A percentile compares a stretch with the other conserved stretches of the same genome.
Conservation (phyloP, 2,329 filamentous ascomycete species). For the Hypomyces perniciosus region DNA sequence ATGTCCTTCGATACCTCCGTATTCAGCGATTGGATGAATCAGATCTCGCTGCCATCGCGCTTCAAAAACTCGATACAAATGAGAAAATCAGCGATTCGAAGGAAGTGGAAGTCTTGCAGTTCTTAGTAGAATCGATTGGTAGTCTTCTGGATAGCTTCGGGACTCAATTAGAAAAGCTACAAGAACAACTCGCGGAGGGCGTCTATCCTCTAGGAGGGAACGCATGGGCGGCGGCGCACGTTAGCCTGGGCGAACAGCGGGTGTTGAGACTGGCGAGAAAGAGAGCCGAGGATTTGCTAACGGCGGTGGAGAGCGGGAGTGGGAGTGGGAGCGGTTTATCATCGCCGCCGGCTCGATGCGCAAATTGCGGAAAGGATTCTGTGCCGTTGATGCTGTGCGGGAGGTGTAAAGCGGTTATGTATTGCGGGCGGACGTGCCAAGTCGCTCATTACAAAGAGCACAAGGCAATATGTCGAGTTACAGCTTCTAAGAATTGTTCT, state of each 20-base stretch:
- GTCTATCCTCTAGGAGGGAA: slow-evolving; percentile 27
- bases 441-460: slow-evolving; percentile 15
- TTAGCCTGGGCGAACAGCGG: slow-evolving; percentile 25
- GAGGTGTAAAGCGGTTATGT: slow-evolving; percentile 13
- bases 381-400: slow-evolving; percentile 13
- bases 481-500: background rate
- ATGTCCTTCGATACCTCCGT: slow-evolving; percentile 30
- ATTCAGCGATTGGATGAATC: slow-evolving; percentile 28
- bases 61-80: slow-evolving; percentile 17
- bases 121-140: slow-evolving; percentile 27
- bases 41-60: slow-evolving; percentile 21
- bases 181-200: slow-evolving; percentile 25
- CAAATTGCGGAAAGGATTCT: slow-evolving; percentile 12
- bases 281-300: slow-evolving; percentile 26
- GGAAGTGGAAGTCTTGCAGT: slow-evolving; percentile 26
- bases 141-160: slow-evolving; percentile 25
- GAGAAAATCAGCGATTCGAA: slow-evolving; percentile 26
- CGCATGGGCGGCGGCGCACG: slow-evolving; percentile 30
- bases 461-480: slow-evolving; percentile 10
- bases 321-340: background rate
- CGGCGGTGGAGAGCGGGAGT: slow-evolving; percentile 2
- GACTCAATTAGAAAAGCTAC: slow-evolving; percentile 25
- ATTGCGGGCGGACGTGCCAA: slow-evolving; percentile 13
- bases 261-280: slow-evolving; percentile 27
- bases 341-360: slow-evolving; percentile 4